Evolutionary conservation across 305 asterid genomes (phyloP).

Genomic region (Solanum aculeatissimum): DNA sequence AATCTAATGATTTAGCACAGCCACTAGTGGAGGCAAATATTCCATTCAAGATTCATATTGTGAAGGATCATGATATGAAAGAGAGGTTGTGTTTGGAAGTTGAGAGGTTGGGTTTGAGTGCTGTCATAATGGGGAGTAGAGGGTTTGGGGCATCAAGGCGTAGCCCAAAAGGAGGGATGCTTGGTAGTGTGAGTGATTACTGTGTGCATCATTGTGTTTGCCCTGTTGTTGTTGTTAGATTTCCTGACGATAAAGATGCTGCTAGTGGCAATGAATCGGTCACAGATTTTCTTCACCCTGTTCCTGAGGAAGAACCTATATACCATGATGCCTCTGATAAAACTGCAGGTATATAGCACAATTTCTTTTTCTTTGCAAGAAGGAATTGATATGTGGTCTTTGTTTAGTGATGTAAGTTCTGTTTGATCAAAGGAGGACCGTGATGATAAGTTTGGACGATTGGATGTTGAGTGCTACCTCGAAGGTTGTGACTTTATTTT

Average conservation of each 20-base stretch:
- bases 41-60: slow-evolving; percentile 67
- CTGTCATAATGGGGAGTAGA: slow-evolving; percentile 73
- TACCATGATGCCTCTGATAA: slow-evolving; percentile 54
- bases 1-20: slow-evolving; percentile 60
- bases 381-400: background rate
- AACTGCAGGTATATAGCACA: slow-evolving; percentile 28
- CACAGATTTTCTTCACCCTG: slow-evolving; percentile 36
- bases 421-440: background rate
- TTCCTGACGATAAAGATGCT: slow-evolving; percentile 49
- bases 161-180: slow-evolving; percentile 50
- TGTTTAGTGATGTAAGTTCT: background rate
- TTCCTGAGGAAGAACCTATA: slow-evolving; percentile 64
- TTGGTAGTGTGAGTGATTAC: slow-evolving; percentile 80
- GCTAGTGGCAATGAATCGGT: slow-evolving; percentile 1
- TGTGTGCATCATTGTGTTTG: slow-evolving; percentile 78
- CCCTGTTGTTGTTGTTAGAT: slow-evolving; percentile 70
- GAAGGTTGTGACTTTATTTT: background rate
- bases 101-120: slow-evolving; percentile 66
- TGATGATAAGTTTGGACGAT: background rate
- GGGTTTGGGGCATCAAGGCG: slow-evolving; percentile 68
- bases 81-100: slow-evolving; percentile 81
- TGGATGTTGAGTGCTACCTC: background rate
- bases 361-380: background rate
- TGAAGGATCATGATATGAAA: slow-evolving; percentile 80
- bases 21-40: slow-evolving; percentile 51